Conservation (phyloP, 108 stramenopile species). For the Cyclotella baltica region DNA sequence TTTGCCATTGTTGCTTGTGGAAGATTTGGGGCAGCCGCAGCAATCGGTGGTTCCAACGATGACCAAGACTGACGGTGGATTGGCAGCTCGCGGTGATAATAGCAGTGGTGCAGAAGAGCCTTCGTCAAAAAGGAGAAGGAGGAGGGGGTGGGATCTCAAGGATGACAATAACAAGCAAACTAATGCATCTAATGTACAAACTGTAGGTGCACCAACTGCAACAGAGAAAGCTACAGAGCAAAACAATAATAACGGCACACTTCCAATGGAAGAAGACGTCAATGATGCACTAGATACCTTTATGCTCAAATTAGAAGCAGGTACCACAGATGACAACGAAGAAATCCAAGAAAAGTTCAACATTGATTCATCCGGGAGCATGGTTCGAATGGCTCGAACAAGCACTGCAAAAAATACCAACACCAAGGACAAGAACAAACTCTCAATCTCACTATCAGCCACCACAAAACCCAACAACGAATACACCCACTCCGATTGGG, state of each 20-base stretch:
- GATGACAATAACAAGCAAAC: slow-evolving; percentile 9
- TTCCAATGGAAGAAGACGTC: slow-evolving; percentile 30
- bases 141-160: slow-evolving; percentile 67
- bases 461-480: slow-evolving; percentile 25
- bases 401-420: slow-evolving; percentile 8
- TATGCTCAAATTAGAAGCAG: slow-evolving; percentile 85
- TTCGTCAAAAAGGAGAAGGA: slow-evolving; percentile 56
- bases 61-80: too few species aligned
- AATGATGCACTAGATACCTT: slow-evolving; percentile 85
- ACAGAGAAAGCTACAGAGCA: background rate
- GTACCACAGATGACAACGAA: slow-evolving; percentile 60
- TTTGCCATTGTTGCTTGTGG: slow-evolving; percentile 42
- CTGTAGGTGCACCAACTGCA: slow-evolving; percentile 1
- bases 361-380: slow-evolving; percentile 51
- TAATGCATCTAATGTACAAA: background rate
- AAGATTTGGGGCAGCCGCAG: slow-evolving; percentile 29
- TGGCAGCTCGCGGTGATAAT: too few species aligned
- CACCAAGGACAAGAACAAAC: slow-evolving; percentile 21
- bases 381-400: slow-evolving; percentile 30
- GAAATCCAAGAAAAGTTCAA: slow-evolving; percentile 9
- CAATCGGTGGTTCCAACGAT: background rate
- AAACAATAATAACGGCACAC: background rate
- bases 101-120: slow-evolving; percentile 24
- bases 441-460: slow-evolving; percentile 24
- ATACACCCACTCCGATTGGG: slow-evolving; percentile 81